Base-by-base conservation (phyloP, 352 stramenopile genomes). In the Phytophthora constricta region DNA sequence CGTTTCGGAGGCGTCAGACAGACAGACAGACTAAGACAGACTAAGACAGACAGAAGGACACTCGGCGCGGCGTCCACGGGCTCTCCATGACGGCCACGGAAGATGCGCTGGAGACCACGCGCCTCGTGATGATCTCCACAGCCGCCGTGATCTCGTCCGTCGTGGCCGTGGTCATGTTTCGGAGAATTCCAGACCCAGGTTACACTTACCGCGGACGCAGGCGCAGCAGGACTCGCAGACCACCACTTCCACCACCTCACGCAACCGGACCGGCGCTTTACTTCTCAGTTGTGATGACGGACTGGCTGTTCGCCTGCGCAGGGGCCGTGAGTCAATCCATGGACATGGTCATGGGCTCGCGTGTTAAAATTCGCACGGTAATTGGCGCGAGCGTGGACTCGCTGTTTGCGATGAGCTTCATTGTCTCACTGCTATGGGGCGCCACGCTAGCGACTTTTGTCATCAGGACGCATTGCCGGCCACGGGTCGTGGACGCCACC, bases 311-410 rank as follows among this genome's bases (percentile, higher is more conserved):
- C 52, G 73, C 74, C 4, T 68, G 72, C 28, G 62, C 74, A n/a
- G 80, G 80, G 3, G 76, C 84, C 3, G 56, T 89, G 47, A 82
- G 77, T 56, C 73, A 87, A 41, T 79, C 82, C 4, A 77, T 86
- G 61, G 60, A 86, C 47, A 70, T 90, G 58, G 77, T 83, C 46
- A 79, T 87, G 66, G 75, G 77, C 22, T 64, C 72, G 20, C 45
- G 51, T 5, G 63, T 72, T 10, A 78, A 77, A 48, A 58, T 79
- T 10, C 68, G 69, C 17, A 82, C 76, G 33, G 62, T 86, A 13
- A 56, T 81, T 27, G 77, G 74, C 39, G 71, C 84, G 17, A 79
- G 58, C n/a, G 39, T 80, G 19, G 68, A 77, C 41, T 72, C 72
- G 13, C 54, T 87, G 27, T 77, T 73, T 41, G 42, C 68, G 13